Conservation (phyloP, 805 yeast genomes). For the Nakazawaea ernobii region DNA sequence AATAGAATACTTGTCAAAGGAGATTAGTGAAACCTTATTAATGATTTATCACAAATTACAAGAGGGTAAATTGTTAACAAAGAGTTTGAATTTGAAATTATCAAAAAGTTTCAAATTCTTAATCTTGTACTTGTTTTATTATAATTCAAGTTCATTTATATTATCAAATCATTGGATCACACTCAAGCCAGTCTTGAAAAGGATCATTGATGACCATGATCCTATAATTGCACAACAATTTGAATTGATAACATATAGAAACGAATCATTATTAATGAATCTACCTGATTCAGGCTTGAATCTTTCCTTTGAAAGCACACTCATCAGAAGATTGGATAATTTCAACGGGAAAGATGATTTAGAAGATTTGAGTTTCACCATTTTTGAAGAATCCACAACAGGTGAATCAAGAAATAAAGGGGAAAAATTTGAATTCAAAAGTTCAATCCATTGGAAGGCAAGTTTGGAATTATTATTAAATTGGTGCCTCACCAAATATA, state of each 20-base stretch:
- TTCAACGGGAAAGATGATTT: slow-evolving; percentile 14
- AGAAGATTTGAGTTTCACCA: slow-evolving; percentile 13
- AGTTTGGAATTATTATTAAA: slow-evolving; percentile 18
- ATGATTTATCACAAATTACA: slow-evolving; percentile 32
- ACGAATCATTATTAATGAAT: slow-evolving; percentile 64
- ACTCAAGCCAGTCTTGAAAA: slow-evolving; percentile 42
- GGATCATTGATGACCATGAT: slow-evolving; percentile 28
- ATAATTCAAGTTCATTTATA: slow-evolving; percentile 54
- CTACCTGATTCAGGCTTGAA: slow-evolving; percentile 11
- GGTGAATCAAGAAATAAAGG: background rate
- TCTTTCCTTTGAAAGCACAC: slow-evolving; percentile 14
- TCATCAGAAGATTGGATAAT: slow-evolving; percentile 24
- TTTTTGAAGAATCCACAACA: slow-evolving; percentile 18
- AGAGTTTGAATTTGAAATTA: slow-evolving; percentile 2
- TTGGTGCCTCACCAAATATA: slow-evolving; percentile 25
- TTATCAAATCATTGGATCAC: slow-evolving; percentile 59
- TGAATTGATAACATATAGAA: slow-evolving; percentile 57
- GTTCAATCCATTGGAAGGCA: slow-evolving; percentile 20
- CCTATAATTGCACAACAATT: slow-evolving; percentile 39
- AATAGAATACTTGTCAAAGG: slow-evolving; percentile 55
- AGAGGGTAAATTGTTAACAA: slow-evolving; percentile 13
- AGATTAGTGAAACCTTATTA: slow-evolving; percentile 55
- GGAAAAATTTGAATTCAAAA: background rate
- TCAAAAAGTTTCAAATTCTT: slow-evolving; percentile 23
- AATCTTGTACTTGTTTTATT: slow-evolving; percentile 37